Conservation (phyloP, 2,329 filamentous ascomycete species). For the Sphaerulina populicola region DNA sequence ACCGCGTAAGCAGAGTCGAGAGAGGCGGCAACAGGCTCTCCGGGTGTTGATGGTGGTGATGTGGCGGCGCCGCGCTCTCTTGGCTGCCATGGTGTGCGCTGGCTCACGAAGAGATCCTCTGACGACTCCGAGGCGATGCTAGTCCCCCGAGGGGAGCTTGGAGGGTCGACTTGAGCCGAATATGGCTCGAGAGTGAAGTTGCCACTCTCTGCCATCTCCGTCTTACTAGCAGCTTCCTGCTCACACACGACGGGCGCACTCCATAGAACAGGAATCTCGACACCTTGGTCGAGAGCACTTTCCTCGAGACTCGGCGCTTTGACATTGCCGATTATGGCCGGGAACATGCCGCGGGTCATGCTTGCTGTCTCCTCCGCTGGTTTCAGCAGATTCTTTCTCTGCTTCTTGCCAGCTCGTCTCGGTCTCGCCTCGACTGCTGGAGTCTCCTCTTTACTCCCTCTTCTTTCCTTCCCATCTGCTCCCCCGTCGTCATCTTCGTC, state of each 20-base stretch:
- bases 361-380: too few relatives aligned
- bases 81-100: background rate
- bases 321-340: background rate
- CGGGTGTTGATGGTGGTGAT: background rate
- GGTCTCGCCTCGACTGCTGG: background rate
- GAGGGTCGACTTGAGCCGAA: background rate
- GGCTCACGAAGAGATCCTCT: conserved; percentile 1
- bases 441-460: too few relatives aligned
- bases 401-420: too few relatives aligned
- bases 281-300: background rate
- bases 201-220: too few relatives aligned
- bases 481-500: background rate
- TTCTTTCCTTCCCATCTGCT: too few relatives aligned
- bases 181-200: background rate
- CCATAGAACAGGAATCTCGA: too few relatives aligned
- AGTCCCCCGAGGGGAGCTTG: background rate
- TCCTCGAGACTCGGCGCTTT: background rate
- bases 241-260: too few relatives aligned
- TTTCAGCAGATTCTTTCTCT: too few relatives aligned
- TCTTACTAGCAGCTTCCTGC: too few relatives aligned
- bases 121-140: background rate
- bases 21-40: background rate
- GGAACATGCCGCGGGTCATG: too few relatives aligned
- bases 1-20: too few relatives aligned
- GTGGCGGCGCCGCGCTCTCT: background rate